Evolutionary conservation across 441 rosid genomes (phyloP), one percentile per base, ranked within the genome.

Genomic region (Melianthus villosus): DNA sequence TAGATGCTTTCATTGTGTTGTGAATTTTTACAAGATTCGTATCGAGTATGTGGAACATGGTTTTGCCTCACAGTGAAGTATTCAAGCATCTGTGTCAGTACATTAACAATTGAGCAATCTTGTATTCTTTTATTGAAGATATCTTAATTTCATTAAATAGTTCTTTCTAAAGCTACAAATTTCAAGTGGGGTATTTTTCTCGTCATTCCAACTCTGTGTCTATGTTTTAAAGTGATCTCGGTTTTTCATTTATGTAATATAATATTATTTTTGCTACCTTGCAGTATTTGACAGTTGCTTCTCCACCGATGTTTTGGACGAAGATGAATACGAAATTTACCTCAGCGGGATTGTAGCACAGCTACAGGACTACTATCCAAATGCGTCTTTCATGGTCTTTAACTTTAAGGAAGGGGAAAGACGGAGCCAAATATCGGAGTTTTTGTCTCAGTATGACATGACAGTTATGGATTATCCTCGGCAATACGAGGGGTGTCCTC

Each of bases 401-500:
- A 81, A 83, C 43, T 83, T 83, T 57, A 71, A 76, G 9, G 91
- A 78, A 25, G 80, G 73, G 36, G 71, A 64, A 49, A 41, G 46
- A 22, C 82, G 48, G 48, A 83, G 79, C 59, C 66, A 31, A 19
- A 69, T 87, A 14, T 57, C 60, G 9, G 53, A 37, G 28, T 52
- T 78, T 33, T 60, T 87, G 39, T 68, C 91, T 0, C 75, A 73
- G 34, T 64, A 66, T 46, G 86, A 73, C 56, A 73, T 87, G 82
- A 87, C 94, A 14, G 79, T 82, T 22, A 75, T 82, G 85, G 93
- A 86, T 55, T 86, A 86, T 58, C 94, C 94, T 55, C 75, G 70
- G 30, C 76, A 83, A 10, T 78, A 77, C 14, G 93, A 78, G 68
- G 80, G 94, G 14, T 82, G 91, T 55, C 94, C 94, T 1, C 52